Base-by-base conservation (phyloP, 2,329 filamentous ascomycete genomes). In the Chrysoporthe cubensis region DNA sequence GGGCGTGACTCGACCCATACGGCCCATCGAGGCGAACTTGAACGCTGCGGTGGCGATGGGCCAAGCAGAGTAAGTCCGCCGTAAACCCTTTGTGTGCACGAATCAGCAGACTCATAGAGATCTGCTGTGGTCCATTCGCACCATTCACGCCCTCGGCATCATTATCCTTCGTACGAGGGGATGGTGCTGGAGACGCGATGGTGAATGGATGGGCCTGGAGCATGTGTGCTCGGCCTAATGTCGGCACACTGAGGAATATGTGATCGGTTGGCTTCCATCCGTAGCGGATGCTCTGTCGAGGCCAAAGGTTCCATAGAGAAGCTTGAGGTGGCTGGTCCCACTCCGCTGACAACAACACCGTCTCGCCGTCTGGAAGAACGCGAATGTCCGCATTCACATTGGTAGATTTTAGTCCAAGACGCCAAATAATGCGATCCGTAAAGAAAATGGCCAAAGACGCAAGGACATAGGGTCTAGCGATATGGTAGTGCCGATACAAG, bases 131-230 rank as follows among this genome's bases (percentile, higher is more conserved):
- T 9, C 54, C 34, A 3, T 48, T n/a, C n/a, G 34, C 11, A 8
- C 8, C 4, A 3, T 64, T 44, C 1, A 18, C 48, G 6, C 21
- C 40, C 13, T n/a, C 14, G 9, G 6, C 44, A 8, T 21, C 42
- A 4, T n/a, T 34, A 7, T 26, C 3, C 0, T 6, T 3, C 4
- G 21, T 3, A 1, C 11, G 14, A 32, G 7, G 37, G 44, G 56
- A 46, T 1, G 86, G 85, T 11, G 87, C 87, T 0, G 84, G 82
- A 2, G 88, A 90, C 18, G 88, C 85, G 65, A 91, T 89, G 9
- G 88, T 90, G 76, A 91, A 91, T 0, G 88, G 89, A 73, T 91
- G 88, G 0, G 88, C 82, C 76, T 91, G 88, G 1, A 89, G 74
- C 2, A 78, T 73, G 72, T 89, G 84, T 65, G 80, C 83, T 3